Evolutionary conservation across 257 asterid genomes (phyloP).

Genomic region (Solanum medicagineum): DNA sequence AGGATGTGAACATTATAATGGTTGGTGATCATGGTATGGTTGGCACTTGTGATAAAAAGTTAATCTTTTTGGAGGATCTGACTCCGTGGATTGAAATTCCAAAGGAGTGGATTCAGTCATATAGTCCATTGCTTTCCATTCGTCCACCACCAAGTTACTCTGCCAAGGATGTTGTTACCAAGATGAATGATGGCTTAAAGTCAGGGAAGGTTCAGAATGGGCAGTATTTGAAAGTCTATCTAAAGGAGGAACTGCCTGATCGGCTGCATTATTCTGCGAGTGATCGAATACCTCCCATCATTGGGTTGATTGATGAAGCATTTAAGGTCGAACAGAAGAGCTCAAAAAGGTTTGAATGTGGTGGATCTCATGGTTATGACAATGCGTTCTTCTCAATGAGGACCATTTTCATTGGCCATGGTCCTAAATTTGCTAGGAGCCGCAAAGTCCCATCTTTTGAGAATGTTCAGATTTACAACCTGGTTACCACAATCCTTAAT

Average conservation of each 20-base stretch:
- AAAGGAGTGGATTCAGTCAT: conserved; percentile 46
- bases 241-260: conserved; percentile 55
- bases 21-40: conserved; percentile 80
- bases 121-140: conserved; percentile 48
- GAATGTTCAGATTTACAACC: conserved; percentile 56
- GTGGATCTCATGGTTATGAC: conserved; percentile 80
- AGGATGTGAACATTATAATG: conserved; percentile 47
- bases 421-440: conserved; percentile 55
- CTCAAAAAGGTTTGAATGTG: conserved; percentile 40
- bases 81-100: conserved; percentile 42
- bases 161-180: conserved; percentile 27
- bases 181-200: conserved; percentile 55
- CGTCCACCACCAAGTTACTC: conserved; percentile 30
- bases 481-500: conserved; percentile 43
- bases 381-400: conserved; percentile 68
- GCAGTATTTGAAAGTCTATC: conserved; percentile 44
- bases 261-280: conserved; percentile 50
- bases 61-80: conserved; percentile 49
- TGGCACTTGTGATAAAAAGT: conserved; percentile 59
- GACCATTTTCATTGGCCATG: conserved; percentile 57
- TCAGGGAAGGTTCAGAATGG: conserved; percentile 50
- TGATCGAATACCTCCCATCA: conserved; percentile 48
- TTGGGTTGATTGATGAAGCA: conserved; percentile 54
- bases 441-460: conserved; percentile 56
- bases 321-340: conserved; percentile 46